Evolutionary conservation across 192 early-diverging fungal species (phyloP).

Genomic region (Gryganskiella cystojenkinii): DNA sequence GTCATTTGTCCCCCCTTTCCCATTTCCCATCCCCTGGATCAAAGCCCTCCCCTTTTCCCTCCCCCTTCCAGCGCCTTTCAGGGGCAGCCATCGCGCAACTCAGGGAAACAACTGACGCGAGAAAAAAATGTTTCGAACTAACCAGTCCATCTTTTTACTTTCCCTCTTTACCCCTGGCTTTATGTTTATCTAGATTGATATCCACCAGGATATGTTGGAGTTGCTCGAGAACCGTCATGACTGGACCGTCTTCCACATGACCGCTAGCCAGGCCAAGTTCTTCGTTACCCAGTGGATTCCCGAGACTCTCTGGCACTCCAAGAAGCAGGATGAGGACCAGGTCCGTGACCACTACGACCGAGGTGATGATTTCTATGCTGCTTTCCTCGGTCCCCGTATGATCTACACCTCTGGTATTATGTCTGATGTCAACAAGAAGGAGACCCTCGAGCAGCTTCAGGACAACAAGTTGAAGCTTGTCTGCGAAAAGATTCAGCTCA

Average conservation of each 20-base stretch:
- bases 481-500: constrained; percentile 85
- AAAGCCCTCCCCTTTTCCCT: too few relatives aligned
- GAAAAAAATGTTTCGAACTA: background rate
- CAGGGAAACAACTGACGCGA: background rate
- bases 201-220: constrained; percentile 87
- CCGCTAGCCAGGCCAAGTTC: constrained; percentile 87
- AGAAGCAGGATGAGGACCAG: constrained; percentile 98
- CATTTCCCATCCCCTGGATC: too few relatives aligned
- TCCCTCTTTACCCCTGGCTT: background rate
- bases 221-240: constrained; percentile 93
- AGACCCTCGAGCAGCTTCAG: constrained; percentile 94
- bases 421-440: constrained; percentile 73
- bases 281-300: constrained; percentile 97
- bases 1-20: too few relatives aligned
- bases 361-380: constrained; percentile 97
- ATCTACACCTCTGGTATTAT: constrained; percentile 97
- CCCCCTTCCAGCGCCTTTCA: too few relatives aligned
- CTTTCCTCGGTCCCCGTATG: constrained; percentile 95
- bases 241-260: constrained; percentile 92
- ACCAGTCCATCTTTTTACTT: background rate
- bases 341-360: constrained; percentile 99
- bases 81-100: too few relatives aligned
- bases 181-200: constrained; percentile 75
- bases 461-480: constrained; percentile 96
- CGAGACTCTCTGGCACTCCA: constrained; percentile 96